Evolutionary conservation across 2,329 filamentous ascomycete genomes (phyloP).

Genomic region (Fusarium secorum): DNA sequence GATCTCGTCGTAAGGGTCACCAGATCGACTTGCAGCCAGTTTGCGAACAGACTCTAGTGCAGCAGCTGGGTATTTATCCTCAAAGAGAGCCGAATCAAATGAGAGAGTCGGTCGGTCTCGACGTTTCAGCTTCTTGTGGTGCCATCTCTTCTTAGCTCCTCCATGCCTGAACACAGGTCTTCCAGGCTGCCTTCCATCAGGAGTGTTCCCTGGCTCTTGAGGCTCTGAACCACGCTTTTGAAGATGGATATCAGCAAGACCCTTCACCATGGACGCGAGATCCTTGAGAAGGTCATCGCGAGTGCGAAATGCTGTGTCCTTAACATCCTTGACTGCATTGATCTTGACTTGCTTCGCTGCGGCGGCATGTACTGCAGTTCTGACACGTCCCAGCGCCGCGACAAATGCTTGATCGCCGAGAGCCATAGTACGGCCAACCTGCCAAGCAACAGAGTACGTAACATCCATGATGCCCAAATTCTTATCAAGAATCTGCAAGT

Average conservation of each 20-base stretch:
- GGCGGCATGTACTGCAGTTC: not conserved
- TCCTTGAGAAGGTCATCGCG: not conserved
- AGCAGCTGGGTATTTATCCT: not conserved
- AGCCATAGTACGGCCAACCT: constrained; percentile 51
- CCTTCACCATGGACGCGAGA: not conserved
- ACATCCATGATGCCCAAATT: constrained; percentile 53
- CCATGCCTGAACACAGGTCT: not conserved
- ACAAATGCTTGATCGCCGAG: constrained; percentile 47
- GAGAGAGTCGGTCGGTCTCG: not conserved
- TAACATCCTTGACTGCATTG: not conserved
- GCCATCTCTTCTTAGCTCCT: not conserved
- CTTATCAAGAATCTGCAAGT: constrained; percentile 52
- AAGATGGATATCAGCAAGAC: not conserved
- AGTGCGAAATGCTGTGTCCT: not conserved
- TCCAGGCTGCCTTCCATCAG: not conserved
- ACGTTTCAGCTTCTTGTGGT: not conserved
- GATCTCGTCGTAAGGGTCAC: constrained; percentile 27
- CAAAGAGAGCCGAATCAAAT: not conserved
- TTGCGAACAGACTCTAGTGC: not conserved
- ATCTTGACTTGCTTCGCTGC: not conserved
- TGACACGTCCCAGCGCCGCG: constrained; percentile 34
- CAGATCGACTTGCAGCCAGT: not conserved
- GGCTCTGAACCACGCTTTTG: not conserved
- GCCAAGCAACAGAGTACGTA: constrained; percentile 54
- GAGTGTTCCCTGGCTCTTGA: not conserved